Percentiles rank a stretch among this genome's conserved stretches.
phyloP scores from a whole-genome alignment of 1,284 basidiomycete species.

The Bothia castanella region DNA sequence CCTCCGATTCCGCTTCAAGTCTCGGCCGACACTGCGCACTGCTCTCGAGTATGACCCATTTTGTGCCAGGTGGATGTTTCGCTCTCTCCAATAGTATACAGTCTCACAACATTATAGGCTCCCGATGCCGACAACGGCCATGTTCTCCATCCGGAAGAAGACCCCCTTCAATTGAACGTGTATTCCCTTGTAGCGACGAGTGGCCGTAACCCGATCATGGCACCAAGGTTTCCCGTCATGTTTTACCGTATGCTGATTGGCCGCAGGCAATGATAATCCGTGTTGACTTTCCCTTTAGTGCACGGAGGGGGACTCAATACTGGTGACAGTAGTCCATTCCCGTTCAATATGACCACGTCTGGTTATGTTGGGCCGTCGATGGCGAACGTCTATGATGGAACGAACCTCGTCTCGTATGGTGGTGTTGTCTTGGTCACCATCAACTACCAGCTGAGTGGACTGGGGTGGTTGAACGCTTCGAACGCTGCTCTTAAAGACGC shows the following conservation, averaged over 20 bases:
- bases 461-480: slow-evolving; percentile 28
- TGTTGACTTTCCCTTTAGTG: slow-evolving; percentile 1
- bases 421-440: slow-evolving; percentile 35
- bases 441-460: slow-evolving; percentile 31
- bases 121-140: slow-evolving; percentile 13
- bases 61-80: slow-evolving; percentile 14
- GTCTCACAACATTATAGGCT: not conserved
- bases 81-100: not conserved
- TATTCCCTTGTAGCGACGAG: slow-evolving; percentile 8
- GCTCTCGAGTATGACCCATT: slow-evolving; percentile 9
- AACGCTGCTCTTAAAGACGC: slow-evolving; percentile 23
- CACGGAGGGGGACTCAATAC: slow-evolving; percentile 17
- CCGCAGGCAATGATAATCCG: not conserved
- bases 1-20: slow-evolving; percentile 11
- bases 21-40: not conserved
- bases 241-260: slow-evolving; percentile 14
- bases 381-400: slow-evolving; percentile 19
- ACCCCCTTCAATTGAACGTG: slow-evolving; percentile 19
- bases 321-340: slow-evolving; percentile 12
- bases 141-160: slow-evolving; percentile 6
- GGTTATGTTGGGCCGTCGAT: slow-evolving; percentile 17
- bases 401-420: slow-evolving; percentile 23
- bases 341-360: no score
- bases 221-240: slow-evolving; percentile 17
- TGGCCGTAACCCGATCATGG: not conserved